A percentile compares a stretch with the other conserved stretches of the same genome.
Evolutionary conservation across 2,329 filamentous ascomycete species (phyloP).

Genomic region (Onygenales sp.): DNA sequence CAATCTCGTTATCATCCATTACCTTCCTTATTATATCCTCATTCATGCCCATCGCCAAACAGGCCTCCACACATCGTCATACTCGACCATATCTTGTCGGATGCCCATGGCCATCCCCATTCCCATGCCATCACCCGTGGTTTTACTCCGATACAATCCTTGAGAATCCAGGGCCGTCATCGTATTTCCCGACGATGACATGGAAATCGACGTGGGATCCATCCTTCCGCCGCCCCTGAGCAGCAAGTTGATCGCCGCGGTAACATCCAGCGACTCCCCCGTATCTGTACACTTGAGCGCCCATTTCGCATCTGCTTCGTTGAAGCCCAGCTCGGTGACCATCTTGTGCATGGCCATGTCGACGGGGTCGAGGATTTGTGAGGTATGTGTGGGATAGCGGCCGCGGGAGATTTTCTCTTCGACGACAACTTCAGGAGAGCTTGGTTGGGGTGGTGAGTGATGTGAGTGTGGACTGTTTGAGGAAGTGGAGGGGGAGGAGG

Average conservation of each 20-base stretch:
- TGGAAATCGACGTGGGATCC: constrained; percentile 7
- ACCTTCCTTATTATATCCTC: background rate
- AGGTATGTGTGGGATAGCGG: constrained; percentile 16
- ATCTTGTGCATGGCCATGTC: constrained; percentile 49
- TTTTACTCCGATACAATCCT: background rate
- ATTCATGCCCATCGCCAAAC: constrained; percentile 32
- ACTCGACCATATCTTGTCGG: background rate
- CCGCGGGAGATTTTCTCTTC: constrained; percentile 13
- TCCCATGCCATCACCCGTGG: constrained; percentile 1
- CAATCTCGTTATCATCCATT: background rate
- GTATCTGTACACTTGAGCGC: constrained; percentile 51
- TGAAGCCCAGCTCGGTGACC: constrained; percentile 50
- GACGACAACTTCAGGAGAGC: constrained; percentile 8
- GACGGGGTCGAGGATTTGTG: constrained; percentile 41
- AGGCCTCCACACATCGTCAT: constrained; percentile 10
- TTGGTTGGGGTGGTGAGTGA: background rate
- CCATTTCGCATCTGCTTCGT: constrained; percentile 44
- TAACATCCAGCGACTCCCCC: constrained; percentile 48
- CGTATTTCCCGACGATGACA: background rate
- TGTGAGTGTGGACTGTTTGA: background rate
- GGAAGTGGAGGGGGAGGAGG: background rate
- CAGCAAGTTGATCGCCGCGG: constrained; percentile 48
- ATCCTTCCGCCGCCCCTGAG: constrained; percentile 26
- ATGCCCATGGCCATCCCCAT: constrained; percentile 1
- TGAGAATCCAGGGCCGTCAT: background rate